phyloP scores from a whole-genome alignment of 768 basidiomycete genomes.

The Boletus vinaceobasis region DNA sequence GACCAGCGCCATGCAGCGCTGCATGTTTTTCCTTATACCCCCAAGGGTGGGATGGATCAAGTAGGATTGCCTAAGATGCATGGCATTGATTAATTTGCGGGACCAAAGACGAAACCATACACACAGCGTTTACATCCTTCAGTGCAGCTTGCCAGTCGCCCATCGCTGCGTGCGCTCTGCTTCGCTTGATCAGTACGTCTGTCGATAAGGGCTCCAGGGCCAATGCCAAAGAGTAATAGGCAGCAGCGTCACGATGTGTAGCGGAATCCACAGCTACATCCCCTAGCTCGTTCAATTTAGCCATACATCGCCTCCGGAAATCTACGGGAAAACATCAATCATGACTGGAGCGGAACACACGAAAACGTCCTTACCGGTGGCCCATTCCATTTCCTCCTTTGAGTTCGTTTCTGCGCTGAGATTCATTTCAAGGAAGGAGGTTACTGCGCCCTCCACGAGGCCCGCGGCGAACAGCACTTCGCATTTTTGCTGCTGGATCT shows the following conservation, averaged over 20 bases:
- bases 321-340: neutral
- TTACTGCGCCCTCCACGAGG: neutral
- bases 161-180: neutral
- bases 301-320: slow-evolving; percentile 8
- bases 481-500: slow-evolving; percentile 4
- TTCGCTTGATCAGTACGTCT: slow-evolving; percentile 9
- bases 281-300: slow-evolving; percentile 6
- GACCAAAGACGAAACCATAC: neutral
- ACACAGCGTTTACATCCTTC: slow-evolving; percentile 10
- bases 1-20: slow-evolving; percentile 12
- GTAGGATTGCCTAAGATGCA: slow-evolving; percentile 7
- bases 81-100: neutral
- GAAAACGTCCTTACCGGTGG: neutral
- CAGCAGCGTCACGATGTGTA: slow-evolving; percentile 7
- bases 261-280: slow-evolving; percentile 1
- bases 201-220: neutral
- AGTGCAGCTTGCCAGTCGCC: slow-evolving; percentile 1
- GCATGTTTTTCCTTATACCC: slow-evolving; percentile 10
- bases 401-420: neutral
- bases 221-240: slow-evolving; percentile 7
- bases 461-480: slow-evolving; percentile 6
- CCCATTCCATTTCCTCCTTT: slow-evolving; percentile 2
- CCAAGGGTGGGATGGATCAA: slow-evolving; percentile 7
- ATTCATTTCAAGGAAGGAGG: slow-evolving; percentile 1
- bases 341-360: neutral